Evolutionary conservation across 768 basidiomycete genomes (phyloP).

Genomic region (Boletus tylopilopsis): DNA sequence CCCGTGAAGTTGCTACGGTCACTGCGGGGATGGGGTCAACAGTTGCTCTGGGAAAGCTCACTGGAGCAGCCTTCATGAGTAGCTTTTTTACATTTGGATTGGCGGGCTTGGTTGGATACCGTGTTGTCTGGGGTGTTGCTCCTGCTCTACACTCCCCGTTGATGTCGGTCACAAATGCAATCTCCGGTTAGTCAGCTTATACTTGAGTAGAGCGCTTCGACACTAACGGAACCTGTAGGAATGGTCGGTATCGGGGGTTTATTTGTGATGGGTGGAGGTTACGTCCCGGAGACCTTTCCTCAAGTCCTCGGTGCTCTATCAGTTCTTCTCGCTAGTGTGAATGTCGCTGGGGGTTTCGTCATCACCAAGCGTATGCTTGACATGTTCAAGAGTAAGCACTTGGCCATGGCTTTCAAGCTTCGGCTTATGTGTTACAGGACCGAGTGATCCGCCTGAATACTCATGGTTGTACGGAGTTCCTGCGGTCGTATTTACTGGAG

Average conservation of each 20-base stretch:
- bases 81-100: constrained; percentile 88
- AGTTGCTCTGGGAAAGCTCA: constrained; percentile 73
- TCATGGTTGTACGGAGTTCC: constrained; percentile 79
- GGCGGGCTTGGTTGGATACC: constrained; percentile 81
- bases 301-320: constrained; percentile 77
- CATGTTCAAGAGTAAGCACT: constrained; percentile 76
- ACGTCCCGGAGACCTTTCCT: constrained; percentile 75
- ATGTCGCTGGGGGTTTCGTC: constrained; percentile 85
- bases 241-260: constrained; percentile 83
- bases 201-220: neutral
- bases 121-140: constrained; percentile 87
- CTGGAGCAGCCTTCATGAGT: constrained; percentile 81
- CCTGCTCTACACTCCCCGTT: constrained; percentile 86
- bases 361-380: constrained; percentile 91
- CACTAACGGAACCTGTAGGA: constrained; percentile 30
- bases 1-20: constrained; percentile 67
- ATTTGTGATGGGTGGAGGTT: constrained; percentile 90
- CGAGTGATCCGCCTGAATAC: constrained; percentile 85
- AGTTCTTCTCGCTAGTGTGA: constrained; percentile 84
- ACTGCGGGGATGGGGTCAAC: constrained; percentile 74
- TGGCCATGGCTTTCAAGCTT: neutral
- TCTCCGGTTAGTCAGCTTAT: constrained; percentile 56
- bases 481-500: constrained; percentile 77
- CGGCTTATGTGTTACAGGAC: constrained; percentile 40
- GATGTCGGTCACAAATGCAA: constrained; percentile 90